Evolutionary conservation across 768 basidiomycete species (phyloP).

Genomic region (Serendipita sp.): DNA sequence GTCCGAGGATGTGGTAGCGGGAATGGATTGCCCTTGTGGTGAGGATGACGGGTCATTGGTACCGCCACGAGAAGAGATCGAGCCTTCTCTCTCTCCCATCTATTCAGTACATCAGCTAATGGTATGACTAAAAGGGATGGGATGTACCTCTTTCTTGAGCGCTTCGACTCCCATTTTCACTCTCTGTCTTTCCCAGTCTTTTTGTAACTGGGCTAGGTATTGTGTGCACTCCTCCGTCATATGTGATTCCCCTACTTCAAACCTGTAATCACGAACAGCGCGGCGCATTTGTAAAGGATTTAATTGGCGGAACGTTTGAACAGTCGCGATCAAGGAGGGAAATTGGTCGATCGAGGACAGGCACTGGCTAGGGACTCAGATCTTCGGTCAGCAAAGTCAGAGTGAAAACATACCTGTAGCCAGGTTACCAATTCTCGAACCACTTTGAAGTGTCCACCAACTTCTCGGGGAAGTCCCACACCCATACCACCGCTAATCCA

Average conservation of each 20-base stretch:
- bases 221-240: slow-evolving; percentile 95
- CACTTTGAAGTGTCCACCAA: slow-evolving; percentile 67
- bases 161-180: slow-evolving; percentile 77
- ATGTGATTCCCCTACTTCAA: slow-evolving; percentile 77
- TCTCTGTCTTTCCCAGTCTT: slow-evolving; percentile 90
- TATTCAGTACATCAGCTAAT: slow-evolving; percentile 16
- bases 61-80: slow-evolving; percentile 29
- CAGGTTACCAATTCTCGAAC: slow-evolving; percentile 71
- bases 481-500: slow-evolving; percentile 60
- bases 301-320: slow-evolving; percentile 69
- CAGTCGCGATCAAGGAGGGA: slow-evolving; percentile 70
- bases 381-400: slow-evolving; percentile 6
- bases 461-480: slow-evolving; percentile 51
- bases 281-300: slow-evolving; percentile 97
- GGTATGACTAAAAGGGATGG: not conserved
- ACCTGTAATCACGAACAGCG: slow-evolving; percentile 70
- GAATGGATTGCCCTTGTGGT: slow-evolving; percentile 10
- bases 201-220: slow-evolving; percentile 87
- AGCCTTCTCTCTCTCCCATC: slow-evolving; percentile 50
- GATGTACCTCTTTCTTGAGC: slow-evolving; percentile 58
- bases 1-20: slow-evolving; percentile 18
- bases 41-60: slow-evolving; percentile 20
- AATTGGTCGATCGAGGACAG: slow-evolving; percentile 80
- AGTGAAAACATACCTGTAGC: slow-evolving; percentile 45
- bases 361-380: slow-evolving; percentile 31